phyloP scores from a whole-genome alignment of 371 early-diverging fungal species.

The Apophysomyces variabilis region DNA sequence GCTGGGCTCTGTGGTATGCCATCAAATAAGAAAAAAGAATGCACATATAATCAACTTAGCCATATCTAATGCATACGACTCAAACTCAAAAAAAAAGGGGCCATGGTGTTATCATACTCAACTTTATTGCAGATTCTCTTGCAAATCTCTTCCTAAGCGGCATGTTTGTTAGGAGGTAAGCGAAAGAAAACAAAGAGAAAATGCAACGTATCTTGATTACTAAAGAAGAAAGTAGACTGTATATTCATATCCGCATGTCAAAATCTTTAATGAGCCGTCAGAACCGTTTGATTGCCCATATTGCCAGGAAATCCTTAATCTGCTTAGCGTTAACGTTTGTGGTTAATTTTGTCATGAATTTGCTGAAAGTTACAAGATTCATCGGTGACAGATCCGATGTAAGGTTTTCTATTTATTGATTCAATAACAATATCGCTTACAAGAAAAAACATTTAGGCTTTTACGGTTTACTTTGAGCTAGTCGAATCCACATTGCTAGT shows the following conservation, averaged over 20 bases:
- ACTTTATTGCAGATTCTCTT: slow-evolving; percentile 48
- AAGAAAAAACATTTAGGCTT: slow-evolving; percentile 25
- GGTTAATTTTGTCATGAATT: slow-evolving; percentile 52
- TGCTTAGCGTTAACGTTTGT: slow-evolving; percentile 50
- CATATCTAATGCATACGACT: neutral
- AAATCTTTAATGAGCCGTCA: slow-evolving; percentile 33
- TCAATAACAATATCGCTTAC: too few species aligned
- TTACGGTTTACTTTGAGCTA: slow-evolving; percentile 50
- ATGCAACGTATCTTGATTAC: neutral
- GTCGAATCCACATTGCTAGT: slow-evolving; percentile 53
- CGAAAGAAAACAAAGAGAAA: slow-evolving; percentile 1
- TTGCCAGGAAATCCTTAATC: slow-evolving; percentile 45
- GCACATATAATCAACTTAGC: neutral
- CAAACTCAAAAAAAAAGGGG: slow-evolving; percentile 29
- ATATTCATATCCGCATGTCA: slow-evolving; percentile 36
- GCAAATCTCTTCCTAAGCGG: slow-evolving; percentile 54
- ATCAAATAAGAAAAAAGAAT: neutral
- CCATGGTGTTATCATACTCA: slow-evolving; percentile 46
- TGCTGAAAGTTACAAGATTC: slow-evolving; percentile 46
- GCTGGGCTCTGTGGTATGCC: slow-evolving; percentile 52
- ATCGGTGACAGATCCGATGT: slow-evolving; percentile 47
- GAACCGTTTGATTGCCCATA: slow-evolving; percentile 38
- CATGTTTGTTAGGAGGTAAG: slow-evolving; percentile 48
- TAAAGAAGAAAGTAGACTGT: slow-evolving; percentile 25
- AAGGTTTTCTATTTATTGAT: slow-evolving; percentile 7